Evolutionary conservation across 2,329 filamentous ascomycete species (phyloP).

Genomic region (Dryadomyces quercus-mongolicae): DNA sequence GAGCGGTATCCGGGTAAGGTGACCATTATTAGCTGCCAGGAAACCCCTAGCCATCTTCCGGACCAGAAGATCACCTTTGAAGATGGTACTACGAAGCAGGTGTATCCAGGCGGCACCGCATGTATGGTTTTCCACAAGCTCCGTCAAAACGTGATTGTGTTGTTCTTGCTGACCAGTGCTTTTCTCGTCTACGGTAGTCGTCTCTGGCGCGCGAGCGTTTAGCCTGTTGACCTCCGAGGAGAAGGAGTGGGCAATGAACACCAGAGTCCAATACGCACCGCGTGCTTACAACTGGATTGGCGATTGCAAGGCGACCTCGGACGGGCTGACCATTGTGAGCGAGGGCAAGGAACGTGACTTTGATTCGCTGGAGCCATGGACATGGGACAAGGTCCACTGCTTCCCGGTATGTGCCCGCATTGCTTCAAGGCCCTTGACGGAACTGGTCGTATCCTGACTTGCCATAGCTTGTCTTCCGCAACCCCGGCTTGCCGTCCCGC

Average conservation of each 20-base stretch:
- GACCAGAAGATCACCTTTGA: conserved; percentile 4
- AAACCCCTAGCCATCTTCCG: conserved; percentile 1
- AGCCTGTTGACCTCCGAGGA: conserved; percentile 1
- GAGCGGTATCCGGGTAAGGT: conserved; percentile 2
- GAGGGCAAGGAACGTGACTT: conserved; percentile 1
- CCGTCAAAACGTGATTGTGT: too few species aligned
- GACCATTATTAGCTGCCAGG: conserved; percentile 1
- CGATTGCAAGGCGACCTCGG: conserved; percentile 4
- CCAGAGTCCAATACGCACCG: conserved; percentile 1
- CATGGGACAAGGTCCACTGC: conserved; percentile 5
- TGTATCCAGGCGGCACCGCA: not conserved
- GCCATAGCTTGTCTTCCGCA: conserved; percentile 2
- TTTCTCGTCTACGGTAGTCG: not conserved
- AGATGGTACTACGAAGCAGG: not conserved
- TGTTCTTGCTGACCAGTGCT: too few species aligned
- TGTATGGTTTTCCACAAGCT: too few species aligned
- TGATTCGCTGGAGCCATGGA: not conserved
- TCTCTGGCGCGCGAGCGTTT: conserved; percentile 2
- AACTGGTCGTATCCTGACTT: too few species aligned
- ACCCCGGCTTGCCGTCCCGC: conserved; percentile 1
- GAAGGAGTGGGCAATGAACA: conserved; percentile 4
- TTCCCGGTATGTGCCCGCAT: not conserved
- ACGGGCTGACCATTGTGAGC: conserved; percentile 3
- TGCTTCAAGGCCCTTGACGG: too few species aligned
- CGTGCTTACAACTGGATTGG: conserved; percentile 4